Conservation (phyloP, 2,329 filamentous ascomycete species). For the Penicillium expansum region DNA sequence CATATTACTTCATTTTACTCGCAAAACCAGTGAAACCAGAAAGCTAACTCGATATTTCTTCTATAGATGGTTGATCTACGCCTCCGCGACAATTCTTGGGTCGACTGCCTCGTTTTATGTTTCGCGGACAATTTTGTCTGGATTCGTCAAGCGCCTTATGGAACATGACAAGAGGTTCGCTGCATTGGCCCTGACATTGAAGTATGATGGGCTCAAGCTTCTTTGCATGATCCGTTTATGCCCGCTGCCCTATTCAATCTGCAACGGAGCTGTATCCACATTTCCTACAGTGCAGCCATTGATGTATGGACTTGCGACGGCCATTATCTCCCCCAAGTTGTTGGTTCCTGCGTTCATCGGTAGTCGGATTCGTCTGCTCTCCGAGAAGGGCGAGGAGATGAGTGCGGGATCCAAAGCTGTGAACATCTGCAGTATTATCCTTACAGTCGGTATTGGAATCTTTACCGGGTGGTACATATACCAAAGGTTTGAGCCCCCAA, state of each 20-base stretch:
- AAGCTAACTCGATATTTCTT: constrained; percentile 11
- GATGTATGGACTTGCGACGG: constrained; percentile 77
- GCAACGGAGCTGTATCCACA: constrained; percentile 90
- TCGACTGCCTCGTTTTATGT: constrained; percentile 76
- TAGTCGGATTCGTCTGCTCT: constrained; percentile 73
- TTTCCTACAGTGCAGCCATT: constrained; percentile 80
- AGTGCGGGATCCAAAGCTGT: constrained; percentile 70
- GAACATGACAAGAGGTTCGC: constrained; percentile 83
- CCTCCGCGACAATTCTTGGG: constrained; percentile 73
- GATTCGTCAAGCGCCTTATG: constrained; percentile 76
- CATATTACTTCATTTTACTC: neutral
- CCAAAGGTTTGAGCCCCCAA: constrained; percentile 47
- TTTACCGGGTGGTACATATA: constrained; percentile 85
- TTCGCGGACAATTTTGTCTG: constrained; percentile 72
- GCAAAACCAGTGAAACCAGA: neutral
- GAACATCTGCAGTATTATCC: constrained; percentile 76
- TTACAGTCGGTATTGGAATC: constrained; percentile 69
- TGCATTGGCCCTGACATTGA: constrained; percentile 80
- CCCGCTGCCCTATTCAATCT: constrained; percentile 86
- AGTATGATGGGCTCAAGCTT: constrained; percentile 84
- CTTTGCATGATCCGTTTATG: constrained; percentile 90
- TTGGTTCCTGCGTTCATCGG: constrained; percentile 93
- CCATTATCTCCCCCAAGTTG: constrained; percentile 78
- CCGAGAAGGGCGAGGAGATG: constrained; percentile 83
- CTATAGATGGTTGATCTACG: constrained; percentile 77